Evolutionary conservation across 805 yeast species (phyloP).

Genomic region (Barnettozyma siamensis): DNA sequence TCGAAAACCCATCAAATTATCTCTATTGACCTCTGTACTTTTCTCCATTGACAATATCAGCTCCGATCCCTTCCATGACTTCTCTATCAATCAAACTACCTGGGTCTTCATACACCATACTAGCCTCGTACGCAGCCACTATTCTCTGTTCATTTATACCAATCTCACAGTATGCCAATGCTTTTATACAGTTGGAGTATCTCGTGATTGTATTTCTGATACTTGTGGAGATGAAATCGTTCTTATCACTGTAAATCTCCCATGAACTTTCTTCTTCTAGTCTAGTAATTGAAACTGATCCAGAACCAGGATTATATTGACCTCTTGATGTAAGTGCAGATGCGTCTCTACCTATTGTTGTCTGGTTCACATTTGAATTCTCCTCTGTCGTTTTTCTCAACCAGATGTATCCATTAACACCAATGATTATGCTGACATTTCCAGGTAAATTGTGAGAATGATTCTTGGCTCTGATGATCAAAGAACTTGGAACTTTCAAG

Average conservation of each 20-base stretch:
- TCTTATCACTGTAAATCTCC: conserved; percentile 91
- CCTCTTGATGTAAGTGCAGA: conserved; percentile 25
- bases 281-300: conserved; percentile 69
- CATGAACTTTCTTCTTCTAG: conserved; percentile 89
- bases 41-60: conserved; percentile 63
- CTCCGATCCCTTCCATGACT: conserved; percentile 66
- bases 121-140: conserved; percentile 80
- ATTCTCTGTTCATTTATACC: conserved; percentile 83
- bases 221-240: conserved; percentile 60
- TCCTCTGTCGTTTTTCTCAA: conserved; percentile 58
- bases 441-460: conserved; percentile 91
- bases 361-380: conserved; percentile 22
- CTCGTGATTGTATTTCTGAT: conserved; percentile 73
- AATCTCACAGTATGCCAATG: conserved; percentile 76
- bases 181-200: conserved; percentile 77
- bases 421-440: conserved; percentile 83
- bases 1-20: too few species aligned
- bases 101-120: conserved; percentile 65
- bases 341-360: conserved; percentile 29
- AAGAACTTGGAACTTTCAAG: conserved; percentile 71
- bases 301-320: conserved; percentile 49
- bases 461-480: conserved; percentile 78
- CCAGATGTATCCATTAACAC: conserved; percentile 96
- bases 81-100: conserved; percentile 72
- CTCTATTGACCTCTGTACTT: conserved; percentile 58